Evolutionary conservation across 805 yeast species (phyloP), one percentile per base, ranked within the genome.

Genomic region (Wickerhamiella sorbophila): DNA sequence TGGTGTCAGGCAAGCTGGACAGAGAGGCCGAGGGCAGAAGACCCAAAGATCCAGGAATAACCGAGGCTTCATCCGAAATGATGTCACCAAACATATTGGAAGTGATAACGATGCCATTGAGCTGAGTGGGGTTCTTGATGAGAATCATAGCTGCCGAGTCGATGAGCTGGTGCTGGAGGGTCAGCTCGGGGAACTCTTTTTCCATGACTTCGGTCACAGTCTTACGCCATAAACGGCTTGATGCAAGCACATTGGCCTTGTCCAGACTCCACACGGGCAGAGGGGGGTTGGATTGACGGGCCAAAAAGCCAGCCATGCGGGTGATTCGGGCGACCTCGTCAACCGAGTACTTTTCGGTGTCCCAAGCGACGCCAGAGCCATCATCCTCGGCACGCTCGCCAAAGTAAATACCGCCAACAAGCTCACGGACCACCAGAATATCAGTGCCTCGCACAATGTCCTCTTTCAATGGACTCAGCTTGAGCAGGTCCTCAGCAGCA

Each of bases 91-190:
- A 91, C 94, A 91, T 88, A 68, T 91, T 91, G 55, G 81, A 78
- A 36, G 97, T 88, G 59, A 91, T 75, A 39, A 91, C 76, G 40
- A 91, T 72, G 64, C 98, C 98, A 60, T 91, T 91, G 59, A 91
- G 73, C 52, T 77, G 77, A 34, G 87, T 80, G 55, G 98, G 98
- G 48, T 74, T 76, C 66, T 91, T 86, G 54, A 91, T 82, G 53
- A 91, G 68, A 58, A 88, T 88, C 98, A 91, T 91, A 39, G 98
- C 97, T 41, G 98, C 98, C 12, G 97, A 87, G 65, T 91, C 98
- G 55, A 91, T 88, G 62, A 91, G 74, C 69, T 91, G 98, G 65
- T 91, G 95, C 61, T 88, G 84, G 36, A 87, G 70, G 21, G 71
- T 72, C 55, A 91, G 68, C 54, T 78, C 81, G 42, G 98, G 98